Conservation (phyloP, 1,284 basidiomycete species). For the Trichosporon coremiiforme region DNA sequence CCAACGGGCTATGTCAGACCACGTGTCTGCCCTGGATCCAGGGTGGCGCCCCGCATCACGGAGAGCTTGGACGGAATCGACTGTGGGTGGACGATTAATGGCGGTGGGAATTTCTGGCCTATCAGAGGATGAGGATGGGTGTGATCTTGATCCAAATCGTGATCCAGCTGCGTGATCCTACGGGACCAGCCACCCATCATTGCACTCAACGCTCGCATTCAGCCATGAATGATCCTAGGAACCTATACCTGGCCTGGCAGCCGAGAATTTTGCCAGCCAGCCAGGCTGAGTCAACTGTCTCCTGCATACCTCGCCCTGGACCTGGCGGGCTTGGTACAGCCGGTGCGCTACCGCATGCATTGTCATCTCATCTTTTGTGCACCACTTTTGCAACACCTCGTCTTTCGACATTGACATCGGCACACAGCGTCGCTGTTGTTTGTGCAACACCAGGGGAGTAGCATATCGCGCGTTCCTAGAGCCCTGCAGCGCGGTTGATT, state of each 20-base stretch:
- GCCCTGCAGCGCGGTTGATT: conserved; percentile 16
- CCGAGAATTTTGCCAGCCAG: background rate
- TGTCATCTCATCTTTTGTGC: background rate
- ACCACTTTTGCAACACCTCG: background rate
- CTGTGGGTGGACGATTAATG: background rate
- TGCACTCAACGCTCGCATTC: background rate
- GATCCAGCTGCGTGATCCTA: background rate
- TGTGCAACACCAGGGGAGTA: background rate
- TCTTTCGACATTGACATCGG: background rate
- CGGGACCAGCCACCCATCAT: conserved; percentile 4
- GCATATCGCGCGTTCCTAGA: conserved; percentile 10
- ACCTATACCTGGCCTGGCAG: background rate
- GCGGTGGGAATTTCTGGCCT: background rate
- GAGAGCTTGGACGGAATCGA: background rate
- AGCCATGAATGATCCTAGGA: background rate
- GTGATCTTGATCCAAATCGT: conserved; percentile 11
- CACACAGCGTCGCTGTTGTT: background rate
- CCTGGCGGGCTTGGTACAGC: background rate
- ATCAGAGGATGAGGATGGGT: background rate
- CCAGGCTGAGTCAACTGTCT: background rate
- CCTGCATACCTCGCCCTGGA: background rate
- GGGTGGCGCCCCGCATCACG: conserved; percentile 13
- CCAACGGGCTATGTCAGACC: background rate
- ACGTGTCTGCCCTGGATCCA: conserved; percentile 8
- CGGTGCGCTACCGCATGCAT: background rate